These are phyloP conservation scores for Fusarium setosum DNA, from an alignment of 2,329 filamentous ascomycete species.

Conservation along the genomic window DNA sequence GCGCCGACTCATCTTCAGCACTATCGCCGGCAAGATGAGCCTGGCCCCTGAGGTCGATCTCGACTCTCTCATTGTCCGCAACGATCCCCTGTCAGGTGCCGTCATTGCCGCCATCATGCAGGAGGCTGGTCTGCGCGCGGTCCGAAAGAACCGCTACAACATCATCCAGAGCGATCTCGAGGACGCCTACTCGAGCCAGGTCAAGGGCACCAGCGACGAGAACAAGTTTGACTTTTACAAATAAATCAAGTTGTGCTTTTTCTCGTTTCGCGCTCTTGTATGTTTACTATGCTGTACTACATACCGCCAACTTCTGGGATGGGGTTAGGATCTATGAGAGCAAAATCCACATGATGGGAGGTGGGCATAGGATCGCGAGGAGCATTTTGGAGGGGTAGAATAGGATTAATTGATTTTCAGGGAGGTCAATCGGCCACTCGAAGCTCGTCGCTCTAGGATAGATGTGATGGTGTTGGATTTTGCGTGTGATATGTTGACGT, in stretches of 20 bases:
- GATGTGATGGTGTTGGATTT: not conserved
- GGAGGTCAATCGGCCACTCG: conserved; percentile 14
- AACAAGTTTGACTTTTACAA: conserved; percentile 95
- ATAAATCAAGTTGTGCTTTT: conserved; percentile 54
- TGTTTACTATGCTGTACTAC: conserved; percentile 39
- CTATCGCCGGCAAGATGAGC: conserved; percentile 98
- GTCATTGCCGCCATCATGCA: conserved; percentile 99
- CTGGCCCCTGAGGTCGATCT: conserved; percentile 95
- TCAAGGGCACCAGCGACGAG: conserved; percentile 79
- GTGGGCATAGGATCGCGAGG: conserved; percentile 7
- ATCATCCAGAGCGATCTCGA: conserved; percentile 98
- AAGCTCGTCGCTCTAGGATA: not conserved
- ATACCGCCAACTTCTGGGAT: conserved; percentile 23
- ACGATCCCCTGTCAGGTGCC: conserved; percentile 93
- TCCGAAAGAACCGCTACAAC: conserved; percentile 98
- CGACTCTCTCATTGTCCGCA: conserved; percentile 94
- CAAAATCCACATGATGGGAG: conserved; percentile 22
- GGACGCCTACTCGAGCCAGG: conserved; percentile 96
- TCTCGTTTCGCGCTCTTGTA: conserved; percentile 14
- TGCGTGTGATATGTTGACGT: not conserved
- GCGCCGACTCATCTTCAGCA: conserved; percentile 94
- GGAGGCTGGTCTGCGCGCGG: conserved; percentile 92
- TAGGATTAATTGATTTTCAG: conserved; percentile 31
- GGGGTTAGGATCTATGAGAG: conserved; percentile 12
- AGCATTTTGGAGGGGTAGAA: conserved; percentile 21